phyloP scores from a whole-genome alignment of 129 eudicot species.

The Logfia minima region DNA sequence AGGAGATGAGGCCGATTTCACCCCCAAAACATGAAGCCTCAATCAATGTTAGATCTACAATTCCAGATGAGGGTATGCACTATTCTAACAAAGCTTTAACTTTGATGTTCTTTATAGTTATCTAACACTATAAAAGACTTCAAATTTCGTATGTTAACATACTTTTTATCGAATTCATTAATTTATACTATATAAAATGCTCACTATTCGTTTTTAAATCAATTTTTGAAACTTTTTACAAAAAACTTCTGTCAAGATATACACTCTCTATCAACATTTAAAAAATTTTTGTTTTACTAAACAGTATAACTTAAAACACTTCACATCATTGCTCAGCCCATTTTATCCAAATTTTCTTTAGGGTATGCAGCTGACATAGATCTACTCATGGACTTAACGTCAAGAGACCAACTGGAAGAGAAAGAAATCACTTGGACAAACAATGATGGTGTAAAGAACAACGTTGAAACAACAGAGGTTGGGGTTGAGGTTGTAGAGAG shows the following conservation, averaged over 20 bases:
- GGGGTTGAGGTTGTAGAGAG: constrained; percentile 12
- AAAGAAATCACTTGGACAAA: constrained; percentile 7
- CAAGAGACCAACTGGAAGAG: constrained; percentile 16
- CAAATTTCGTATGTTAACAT: background rate
- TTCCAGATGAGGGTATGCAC: background rate
- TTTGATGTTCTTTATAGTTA: background rate
- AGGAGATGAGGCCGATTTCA: background rate
- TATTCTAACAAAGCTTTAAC: background rate
- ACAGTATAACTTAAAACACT: too few species aligned
- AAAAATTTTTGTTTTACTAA: too few species aligned
- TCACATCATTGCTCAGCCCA: too few species aligned
- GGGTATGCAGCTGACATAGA: background rate
- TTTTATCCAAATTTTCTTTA: background rate
- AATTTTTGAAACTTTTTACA: too few species aligned
- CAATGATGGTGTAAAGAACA: background rate
- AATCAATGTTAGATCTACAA: background rate
- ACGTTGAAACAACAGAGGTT: background rate
- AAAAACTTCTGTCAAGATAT: too few species aligned
- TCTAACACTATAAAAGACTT: background rate
- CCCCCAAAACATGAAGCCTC: background rate
- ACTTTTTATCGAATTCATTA: too few species aligned
- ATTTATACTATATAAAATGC: too few species aligned
- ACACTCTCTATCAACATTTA: too few species aligned
- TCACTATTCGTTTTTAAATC: too few species aligned
- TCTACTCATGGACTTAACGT: background rate